Percentiles rank a stretch among this genome's conserved stretches.
Evolutionary conservation across 2,329 filamentous ascomycete species (phyloP).

Genomic region (Teratosphaeria pseudoeucalypti): DNA sequence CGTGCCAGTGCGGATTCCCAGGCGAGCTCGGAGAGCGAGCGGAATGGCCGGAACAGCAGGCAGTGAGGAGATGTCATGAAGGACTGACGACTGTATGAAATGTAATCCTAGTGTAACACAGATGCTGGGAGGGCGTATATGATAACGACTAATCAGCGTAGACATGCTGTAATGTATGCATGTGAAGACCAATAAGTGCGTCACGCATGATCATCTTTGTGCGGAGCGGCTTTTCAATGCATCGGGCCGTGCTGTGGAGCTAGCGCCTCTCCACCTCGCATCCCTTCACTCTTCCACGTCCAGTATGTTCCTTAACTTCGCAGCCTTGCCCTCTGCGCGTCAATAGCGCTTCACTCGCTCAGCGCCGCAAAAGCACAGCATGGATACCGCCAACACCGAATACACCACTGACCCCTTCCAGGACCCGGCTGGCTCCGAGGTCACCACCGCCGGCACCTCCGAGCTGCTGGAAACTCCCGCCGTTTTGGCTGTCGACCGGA

Average conservation of each 20-base stretch:
- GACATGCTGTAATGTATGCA: not conserved
- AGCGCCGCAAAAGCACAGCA: conserved; percentile 7
- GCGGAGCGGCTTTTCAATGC: not conserved
- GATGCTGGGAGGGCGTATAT: not conserved
- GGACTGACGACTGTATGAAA: not conserved
- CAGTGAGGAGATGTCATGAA: not conserved
- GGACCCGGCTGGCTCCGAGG: conserved; percentile 17
- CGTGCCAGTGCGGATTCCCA: conserved; percentile 13
- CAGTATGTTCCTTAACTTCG: not conserved
- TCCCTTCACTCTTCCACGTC: not conserved
- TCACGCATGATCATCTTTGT: not conserved
- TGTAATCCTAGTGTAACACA: not conserved
- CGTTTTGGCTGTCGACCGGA: conserved; percentile 39
- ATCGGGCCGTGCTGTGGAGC: not conserved
- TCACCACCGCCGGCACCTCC: conserved; percentile 5
- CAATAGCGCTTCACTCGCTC: conserved; percentile 20
- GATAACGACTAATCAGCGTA: not conserved
- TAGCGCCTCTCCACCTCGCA: not conserved
- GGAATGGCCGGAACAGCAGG: conserved; percentile 3
- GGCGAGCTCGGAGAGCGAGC: not conserved
- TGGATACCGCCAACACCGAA: not conserved
- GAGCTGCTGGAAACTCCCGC: conserved; percentile 5
- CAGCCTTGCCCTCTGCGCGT: not conserved
- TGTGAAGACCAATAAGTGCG: not conserved
- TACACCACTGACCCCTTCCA: conserved; percentile 18